Percentiles rank a stretch among this genome's conserved stretches.
Conservation (phyloP, 225 moss, liverwort and hornwort species). For the Physcomitrium patens region DNA sequence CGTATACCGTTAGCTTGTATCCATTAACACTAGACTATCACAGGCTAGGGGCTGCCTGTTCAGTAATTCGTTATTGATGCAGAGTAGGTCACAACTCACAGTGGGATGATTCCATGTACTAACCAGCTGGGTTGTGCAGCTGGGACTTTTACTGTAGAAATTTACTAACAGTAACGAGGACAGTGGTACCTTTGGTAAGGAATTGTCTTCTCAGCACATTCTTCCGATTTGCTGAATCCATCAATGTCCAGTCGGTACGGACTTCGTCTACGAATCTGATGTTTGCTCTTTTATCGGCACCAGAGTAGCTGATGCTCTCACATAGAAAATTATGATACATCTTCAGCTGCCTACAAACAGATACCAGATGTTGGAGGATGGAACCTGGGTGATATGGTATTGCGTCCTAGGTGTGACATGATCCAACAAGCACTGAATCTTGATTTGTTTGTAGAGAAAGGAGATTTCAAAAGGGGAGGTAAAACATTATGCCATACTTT, state of each 20-base stretch:
- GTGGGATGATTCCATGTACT: no score
- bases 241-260: conserved; percentile 32
- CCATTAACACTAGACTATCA: no score
- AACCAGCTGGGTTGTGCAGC: no score
- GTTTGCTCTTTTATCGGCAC: conserved; percentile 3
- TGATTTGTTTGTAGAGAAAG: neutral
- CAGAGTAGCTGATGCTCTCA: conserved; percentile 1
- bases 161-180: no score
- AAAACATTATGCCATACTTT: neutral
- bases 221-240: conserved; percentile 12
- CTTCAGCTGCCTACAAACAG: conserved; percentile 9
- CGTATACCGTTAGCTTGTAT: no score
- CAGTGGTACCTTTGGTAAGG: no score
- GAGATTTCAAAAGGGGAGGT: neutral
- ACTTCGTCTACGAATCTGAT: conserved; percentile 10
- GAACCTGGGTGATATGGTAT: conserved; percentile 1
- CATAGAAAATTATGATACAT: neutral
- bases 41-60: no score
- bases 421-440: conserved; percentile 10
- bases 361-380: conserved; percentile 19
- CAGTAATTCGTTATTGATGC: no score
- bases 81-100: no score
- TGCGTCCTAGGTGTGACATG: neutral
- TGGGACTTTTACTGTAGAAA: no score
- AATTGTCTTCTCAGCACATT: neutral